Percentiles rank a stretch among this genome's conserved stretches.
phyloP scores from a whole-genome alignment of 2,329 filamentous ascomycete genomes.

The Fusarium sp. region DNA sequence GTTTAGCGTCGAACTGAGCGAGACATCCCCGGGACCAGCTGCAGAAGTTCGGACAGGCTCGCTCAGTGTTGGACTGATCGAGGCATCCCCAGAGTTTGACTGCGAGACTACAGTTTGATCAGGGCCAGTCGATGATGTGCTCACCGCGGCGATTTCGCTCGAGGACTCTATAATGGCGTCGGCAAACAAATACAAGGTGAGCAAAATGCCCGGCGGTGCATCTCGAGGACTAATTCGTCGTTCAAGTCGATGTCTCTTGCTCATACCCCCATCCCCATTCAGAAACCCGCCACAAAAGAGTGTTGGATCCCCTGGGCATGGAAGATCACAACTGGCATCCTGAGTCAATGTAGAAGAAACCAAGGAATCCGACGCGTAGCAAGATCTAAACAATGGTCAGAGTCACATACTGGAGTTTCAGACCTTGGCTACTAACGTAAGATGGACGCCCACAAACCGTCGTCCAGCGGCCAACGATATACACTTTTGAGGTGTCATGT shows the following conservation, averaged over 20 bases:
- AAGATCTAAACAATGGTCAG: constrained; percentile 19
- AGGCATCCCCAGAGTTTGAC: background rate
- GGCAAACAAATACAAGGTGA: constrained; percentile 22
- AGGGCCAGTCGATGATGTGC: background rate
- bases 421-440: constrained; percentile 3
- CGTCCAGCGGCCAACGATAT: background rate
- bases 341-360: background rate
- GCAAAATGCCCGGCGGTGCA: constrained; percentile 14
- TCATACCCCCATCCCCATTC: background rate
- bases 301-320: constrained; percentile 26
- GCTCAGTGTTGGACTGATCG: background rate
- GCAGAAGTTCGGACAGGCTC: background rate
- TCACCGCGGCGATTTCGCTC: background rate
- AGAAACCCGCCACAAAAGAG: constrained; percentile 28
- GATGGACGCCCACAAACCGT: constrained; percentile 18
- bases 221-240: background rate
- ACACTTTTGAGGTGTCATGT: constrained; percentile 27
- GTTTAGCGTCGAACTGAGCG: background rate
- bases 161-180: background rate
- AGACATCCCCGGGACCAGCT: background rate
- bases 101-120: background rate
- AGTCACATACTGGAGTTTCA: background rate
- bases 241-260: background rate
- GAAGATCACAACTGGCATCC: constrained; percentile 17
- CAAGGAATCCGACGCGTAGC: constrained; percentile 21